Base-by-base conservation (phyloP, 1,284 basidiomycete species). In the Laetiporus sulphureus region DNA sequence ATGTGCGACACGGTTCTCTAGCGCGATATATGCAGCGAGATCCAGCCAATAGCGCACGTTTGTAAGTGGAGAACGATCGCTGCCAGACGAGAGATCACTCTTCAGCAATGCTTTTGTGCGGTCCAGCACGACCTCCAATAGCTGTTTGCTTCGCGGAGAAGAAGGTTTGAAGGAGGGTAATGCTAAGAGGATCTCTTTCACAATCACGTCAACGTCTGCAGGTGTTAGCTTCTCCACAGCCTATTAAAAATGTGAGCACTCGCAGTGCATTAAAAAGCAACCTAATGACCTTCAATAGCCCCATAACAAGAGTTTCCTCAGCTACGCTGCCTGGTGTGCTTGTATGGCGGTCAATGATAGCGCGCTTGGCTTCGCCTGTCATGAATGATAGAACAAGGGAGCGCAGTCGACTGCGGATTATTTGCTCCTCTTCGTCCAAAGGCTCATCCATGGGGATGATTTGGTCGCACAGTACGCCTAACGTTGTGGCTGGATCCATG, bases 391-490 rank as follows among this genome's bases (percentile, higher is more conserved):
- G 52, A 18, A 84, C 81, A 21, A 83, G 65, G 0, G 64, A 64
- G 42, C 79, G 69, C 20, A 83, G 59, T 24, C 70, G 68, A 47
- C 75, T 73, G 34, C 80, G 69, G 34, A 75, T 75, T n/a, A 55
- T 61, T 52, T 67, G 64, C 47, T 83, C 82, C 37, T 80, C 79
- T 18, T 75, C 73, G 41, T 79, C 75, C 50, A 68, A 47, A 12
- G 64, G 57, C 29, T 75, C 76, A 38, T 73, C 71, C 1, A 64
- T 54, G 3, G 73, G 73, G 3, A 72, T 55, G 31, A 83, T 66
- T 55, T 85, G 82, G 55, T 85, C 83, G 52, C 75, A 82, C 3
- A 85, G 64, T 5, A 85, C 82, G 36, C 74, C 70, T 5, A 85
- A 62, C 1, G 81, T 79, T 20, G 75, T 66, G 12, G 62, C 63